Evolutionary conservation across 805 yeast species (phyloP), one percentile per base, ranked within the genome.

Genomic region (Wickerhamomyces queroliae): DNA sequence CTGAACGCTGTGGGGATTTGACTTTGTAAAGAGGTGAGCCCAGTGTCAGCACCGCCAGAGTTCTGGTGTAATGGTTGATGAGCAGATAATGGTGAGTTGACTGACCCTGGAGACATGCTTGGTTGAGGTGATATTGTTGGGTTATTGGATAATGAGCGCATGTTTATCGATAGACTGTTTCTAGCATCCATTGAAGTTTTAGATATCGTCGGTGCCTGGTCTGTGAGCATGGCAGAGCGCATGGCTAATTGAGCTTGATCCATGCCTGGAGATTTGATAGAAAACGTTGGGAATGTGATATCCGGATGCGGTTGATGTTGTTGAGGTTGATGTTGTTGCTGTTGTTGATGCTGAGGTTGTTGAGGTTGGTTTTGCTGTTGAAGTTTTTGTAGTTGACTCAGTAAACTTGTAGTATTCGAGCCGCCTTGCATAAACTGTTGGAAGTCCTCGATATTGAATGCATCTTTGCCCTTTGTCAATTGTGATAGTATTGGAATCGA

Each of bases 41-140:
- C 36, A 12, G 29, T 41, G 37, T 30, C 27, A 32, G 41, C 36
- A 17, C 5, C 11, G 5, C 5, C 4, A 27, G 19, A 15, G 13
- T 35, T n/a, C 26, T n/a, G n/a, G n/a, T n/a, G n/a, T n/a, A 38
- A 41, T 49, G 33, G 39, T 21, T 31, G 43, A 39, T 27, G 39
- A 26, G 47, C 41, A 7, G 56, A 45, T 11, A 52, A 30, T 16
- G 55, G 55, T 2, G 59, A 50, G 3, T 52, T 49, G 0, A 45
- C 47, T 7, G 57, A 47, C 1, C 48, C 52, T 3, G 59, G 59
- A 1, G 59, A 48, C 49, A 54, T 49, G 2, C 52, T 45, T 7
- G 61, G 62, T 20, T 54, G 57, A 19, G 60, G 57, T 1, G 59
- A 50, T 18, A 57, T 53, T 2, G 59, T 58, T 20, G 61, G 61